Evolutionary conservation across 2,329 filamentous ascomycete species (phyloP), one percentile per base, ranked within the genome.

Genomic region (Epichloe coenophiala): DNA sequence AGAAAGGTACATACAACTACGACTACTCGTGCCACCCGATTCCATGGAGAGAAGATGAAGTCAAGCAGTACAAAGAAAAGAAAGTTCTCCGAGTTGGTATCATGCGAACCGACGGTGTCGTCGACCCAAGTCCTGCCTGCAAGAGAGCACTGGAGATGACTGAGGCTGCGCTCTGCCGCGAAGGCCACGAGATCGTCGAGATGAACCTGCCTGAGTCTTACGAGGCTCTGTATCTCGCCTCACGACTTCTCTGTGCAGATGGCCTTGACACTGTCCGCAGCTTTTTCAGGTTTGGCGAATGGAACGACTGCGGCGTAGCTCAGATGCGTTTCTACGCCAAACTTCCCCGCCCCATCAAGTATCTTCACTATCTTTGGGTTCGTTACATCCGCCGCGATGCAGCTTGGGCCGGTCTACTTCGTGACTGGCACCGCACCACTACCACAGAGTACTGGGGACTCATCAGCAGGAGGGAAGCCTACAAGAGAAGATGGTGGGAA

Each of bases 291-390:
- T 76, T 74, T 3, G 86, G 86, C 38, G 91, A 96, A 65, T 82
- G 80, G 69, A 84, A 86, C 54, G 90, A 96, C 62, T 68, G 76
- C 0, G 90, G 90, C 15, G 88, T 86, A 2, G 74, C 74, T 23
- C 84, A 90, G 63, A 81, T 96, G 72, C 74, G 78, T 49, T 80
- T 76, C 58, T 81, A 90, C 62, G 88, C 89, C 71, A 73, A 72
- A 41, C 75, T 95, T 13, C 84, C 88, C 13, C 71, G 81, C 6
- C 80, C 84, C 4, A 61, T 95, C 57, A 88, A 88, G 63, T 94
- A 85, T 64, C 60, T 93, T n/a, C 88, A 95, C 70, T 93, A 89
- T 63, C 77, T 89, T 5, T 96, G 86, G 77, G 83, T 93, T n/a
- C 84, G 84, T 60, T 94, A 95, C 64, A 71, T 96, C 54, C 79